Base-by-base conservation (phyloP, 441 rosid genomes). In the Oxalis stricta region DNA sequence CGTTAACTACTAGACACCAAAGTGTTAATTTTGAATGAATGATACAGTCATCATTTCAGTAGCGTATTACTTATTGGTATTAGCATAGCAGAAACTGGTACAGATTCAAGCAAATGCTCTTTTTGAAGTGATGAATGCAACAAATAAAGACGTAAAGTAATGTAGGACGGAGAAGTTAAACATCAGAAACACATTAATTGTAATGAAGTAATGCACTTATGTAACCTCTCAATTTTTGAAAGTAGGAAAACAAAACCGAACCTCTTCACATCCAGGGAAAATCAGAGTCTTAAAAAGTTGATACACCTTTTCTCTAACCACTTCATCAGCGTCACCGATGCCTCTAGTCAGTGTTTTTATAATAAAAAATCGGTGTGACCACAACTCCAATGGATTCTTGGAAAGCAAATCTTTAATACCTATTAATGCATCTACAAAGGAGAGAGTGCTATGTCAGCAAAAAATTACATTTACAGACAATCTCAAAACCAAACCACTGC, bases 191-290 rank as follows among this genome's bases (percentile, higher is more conserved):
- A n/a, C n/a, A n/a, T n/a, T n/a, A n/a, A n/a, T n/a, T n/a, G n/a
- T n/a, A n/a, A n/a, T n/a, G n/a, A n/a, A n/a, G n/a, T n/a, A n/a
- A n/a, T n/a, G n/a, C n/a, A n/a, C n/a, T n/a, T n/a, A n/a, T n/a
- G n/a, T n/a, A n/a, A n/a, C n/a, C n/a, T n/a, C n/a, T n/a, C n/a
- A n/a, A n/a, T n/a, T n/a, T n/a, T n/a, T n/a, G 19, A 28, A 5
- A 18, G 39, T 24, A 51, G 21, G 38, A 41, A 40, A 36, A 34
- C 10, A 17, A 39, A 48, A 24, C 13, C 11, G 45, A 71, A 87
- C 99, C 96, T 87, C 92, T 53, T 69, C 58, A 56, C 78, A 84
- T 22, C 55, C 66, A 54, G 83, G 92, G 52, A 92, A 77, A 57
- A 92, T 55, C 39, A 61, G 69, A 2, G 68, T 37, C 63, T 80